phyloP scores from a whole-genome alignment of 305 asterid species.

The Fraxinus ornus region DNA sequence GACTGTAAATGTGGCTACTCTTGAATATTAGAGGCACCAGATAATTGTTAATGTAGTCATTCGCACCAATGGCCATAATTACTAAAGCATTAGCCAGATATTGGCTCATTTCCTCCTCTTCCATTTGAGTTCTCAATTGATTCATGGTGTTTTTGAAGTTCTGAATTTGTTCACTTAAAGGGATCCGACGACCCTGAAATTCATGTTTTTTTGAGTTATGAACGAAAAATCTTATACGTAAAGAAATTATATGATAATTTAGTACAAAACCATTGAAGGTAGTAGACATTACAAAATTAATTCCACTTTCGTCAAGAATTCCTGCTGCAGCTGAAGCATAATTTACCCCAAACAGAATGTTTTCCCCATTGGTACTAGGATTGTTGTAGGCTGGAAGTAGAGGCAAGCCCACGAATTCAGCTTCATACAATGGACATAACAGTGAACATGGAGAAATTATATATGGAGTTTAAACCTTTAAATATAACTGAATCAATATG shows the following conservation, averaged over 20 bases:
- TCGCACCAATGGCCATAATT: constrained; percentile 13
- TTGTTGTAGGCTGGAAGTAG: constrained; percentile 17
- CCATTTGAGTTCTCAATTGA: constrained; percentile 14
- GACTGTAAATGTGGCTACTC: neutral
- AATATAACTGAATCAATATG: neutral
- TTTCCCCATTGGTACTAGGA: neutral
- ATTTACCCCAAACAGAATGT: constrained; percentile 21
- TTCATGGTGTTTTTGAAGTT: constrained; percentile 21
- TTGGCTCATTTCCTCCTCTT: constrained; percentile 5
- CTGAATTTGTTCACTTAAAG: constrained; percentile 12
- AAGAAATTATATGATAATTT: neutral
- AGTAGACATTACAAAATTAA: constrained; percentile 2
- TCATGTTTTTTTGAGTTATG: neutral
- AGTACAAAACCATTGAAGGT: neutral
- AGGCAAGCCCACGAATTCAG: constrained; percentile 24
- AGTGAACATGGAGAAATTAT: too few species aligned
- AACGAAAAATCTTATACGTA: neutral
- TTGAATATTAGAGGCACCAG: neutral
- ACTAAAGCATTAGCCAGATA: constrained; percentile 23
- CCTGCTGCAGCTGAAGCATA: constrained; percentile 33
- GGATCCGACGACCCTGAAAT: constrained; percentile 22
- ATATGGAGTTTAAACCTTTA: too few species aligned
- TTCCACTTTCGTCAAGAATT: constrained; percentile 23
- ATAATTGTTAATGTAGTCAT: constrained; percentile 26
- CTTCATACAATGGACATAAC: neutral